phyloP scores from a whole-genome alignment of 2,329 filamentous ascomycete species.

The Colletotrichum trifolii region DNA sequence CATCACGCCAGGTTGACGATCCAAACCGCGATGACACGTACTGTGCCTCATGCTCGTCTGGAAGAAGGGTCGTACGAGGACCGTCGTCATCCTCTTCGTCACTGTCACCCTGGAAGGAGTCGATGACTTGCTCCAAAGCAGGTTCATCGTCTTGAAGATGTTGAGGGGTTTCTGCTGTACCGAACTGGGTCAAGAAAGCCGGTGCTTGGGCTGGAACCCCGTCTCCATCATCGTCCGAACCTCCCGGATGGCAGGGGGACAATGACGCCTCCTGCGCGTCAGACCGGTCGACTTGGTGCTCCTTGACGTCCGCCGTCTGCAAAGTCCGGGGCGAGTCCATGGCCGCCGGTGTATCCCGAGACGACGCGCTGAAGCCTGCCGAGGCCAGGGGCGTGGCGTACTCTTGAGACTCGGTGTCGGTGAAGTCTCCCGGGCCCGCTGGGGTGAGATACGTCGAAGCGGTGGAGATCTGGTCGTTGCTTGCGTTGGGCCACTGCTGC shows the following conservation, averaged over 20 bases:
- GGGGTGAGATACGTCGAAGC: constrained; percentile 17
- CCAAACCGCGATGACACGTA: constrained; percentile 28
- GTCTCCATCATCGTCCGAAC: constrained; percentile 37
- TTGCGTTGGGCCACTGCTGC: constrained; percentile 27
- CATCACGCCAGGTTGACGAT: constrained; percentile 26
- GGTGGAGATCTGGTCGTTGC: constrained; percentile 27
- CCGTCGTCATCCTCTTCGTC: constrained; percentile 30
- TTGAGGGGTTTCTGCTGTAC: constrained; percentile 9
- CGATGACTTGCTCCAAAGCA: constrained; percentile 28
- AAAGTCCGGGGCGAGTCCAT: constrained; percentile 16
- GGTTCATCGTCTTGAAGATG: constrained; percentile 1
- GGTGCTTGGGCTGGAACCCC: background rate
- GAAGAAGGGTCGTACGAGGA: constrained; percentile 18
- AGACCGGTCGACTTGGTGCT: constrained; percentile 1
- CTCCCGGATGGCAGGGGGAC: constrained; percentile 26
- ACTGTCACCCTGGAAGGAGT: constrained; percentile 23
- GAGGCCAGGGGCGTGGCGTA: constrained; percentile 30
- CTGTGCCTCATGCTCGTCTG: constrained; percentile 9
- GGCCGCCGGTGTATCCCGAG: constrained; percentile 24
- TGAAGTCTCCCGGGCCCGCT: constrained; percentile 26
- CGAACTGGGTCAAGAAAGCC: constrained; percentile 23
- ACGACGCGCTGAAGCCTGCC: constrained; percentile 27
- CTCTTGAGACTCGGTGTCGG: constrained; percentile 32
- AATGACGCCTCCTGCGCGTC: background rate
- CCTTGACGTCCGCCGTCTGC: constrained; percentile 14